Evolutionary conservation across 768 basidiomycete genomes (phyloP), one percentile per base, ranked within the genome.

Genomic region (Asterophora parasitica): DNA sequence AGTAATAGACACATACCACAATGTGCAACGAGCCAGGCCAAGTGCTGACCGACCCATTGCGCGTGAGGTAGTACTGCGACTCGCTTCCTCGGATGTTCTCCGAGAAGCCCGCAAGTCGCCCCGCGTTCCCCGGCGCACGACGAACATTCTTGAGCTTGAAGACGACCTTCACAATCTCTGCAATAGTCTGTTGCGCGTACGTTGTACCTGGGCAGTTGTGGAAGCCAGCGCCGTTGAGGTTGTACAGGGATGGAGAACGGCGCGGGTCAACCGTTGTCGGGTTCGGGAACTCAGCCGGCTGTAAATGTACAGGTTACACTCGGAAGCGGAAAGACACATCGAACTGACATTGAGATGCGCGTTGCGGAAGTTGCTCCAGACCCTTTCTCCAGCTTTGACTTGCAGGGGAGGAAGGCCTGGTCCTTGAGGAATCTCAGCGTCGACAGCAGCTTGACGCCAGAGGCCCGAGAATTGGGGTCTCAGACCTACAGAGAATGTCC

Each of bases 141-240:
- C 73, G 70, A 30, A 79, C 49, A 53, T 75, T 75, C 52, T 69
- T 65, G 27, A 72, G 53, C 39, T 50, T 67, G 64, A 78, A 76
- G 27, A 81, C 61, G n/a, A 62, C 65, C 57, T 68, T 70, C 42
- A 79, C 55, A 32, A 73, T 69, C 52, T 77, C 74, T 4, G 70
- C 61, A 23, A 74, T 67, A 7, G 67, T 65, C 36, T 66, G 61
- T 48, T 72, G 65, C 2, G 65, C 60, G 46, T 67, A 69, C 4
- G 60, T 55, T 4, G 56, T 56, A 5, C 73, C 75, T 4, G 69
- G 65, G 43, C 71, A 73, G 27, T 55, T 58, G 51, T 72, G 71
- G 69, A 75, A 74, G 11, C 69, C 71, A 4, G 65, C 52, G n/a
- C 67, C 68, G 40, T 58, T 54, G 30, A 68, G 51, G 28, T 60